These are phyloP conservation scores for Yarrowia sp. DNA, from an alignment of 805 yeast species.

Conservation along the genomic window DNA sequence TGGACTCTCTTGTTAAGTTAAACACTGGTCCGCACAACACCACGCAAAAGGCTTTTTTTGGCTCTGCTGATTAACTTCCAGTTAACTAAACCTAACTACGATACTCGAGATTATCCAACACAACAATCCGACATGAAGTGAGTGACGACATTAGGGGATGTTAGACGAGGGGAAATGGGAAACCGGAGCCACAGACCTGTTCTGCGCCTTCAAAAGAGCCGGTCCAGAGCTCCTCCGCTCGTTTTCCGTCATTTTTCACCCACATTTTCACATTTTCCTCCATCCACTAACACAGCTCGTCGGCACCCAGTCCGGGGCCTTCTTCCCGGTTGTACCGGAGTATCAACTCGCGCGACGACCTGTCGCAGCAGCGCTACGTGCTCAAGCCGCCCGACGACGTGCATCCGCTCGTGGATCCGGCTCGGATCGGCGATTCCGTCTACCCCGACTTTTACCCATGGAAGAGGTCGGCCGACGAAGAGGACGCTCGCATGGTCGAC, in stretches of 20 bases:
- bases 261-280: too few relatives aligned
- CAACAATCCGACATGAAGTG: conserved; percentile 26
- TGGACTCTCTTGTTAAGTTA: too few relatives aligned
- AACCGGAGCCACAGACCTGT: background rate
- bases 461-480: conserved; percentile 60
- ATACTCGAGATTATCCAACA: conserved; percentile 7
- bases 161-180: too few relatives aligned
- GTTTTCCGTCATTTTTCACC: too few relatives aligned
- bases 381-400: conserved; percentile 50
- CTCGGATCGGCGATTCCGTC: conserved; percentile 39
- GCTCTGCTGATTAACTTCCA: conserved; percentile 31
- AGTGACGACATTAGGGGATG: background rate
- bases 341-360: conserved; percentile 43
- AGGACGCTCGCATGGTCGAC: conserved; percentile 60
- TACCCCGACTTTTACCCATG: conserved; percentile 81
- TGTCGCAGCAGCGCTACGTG: conserved; percentile 48
- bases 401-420: conserved; percentile 47
- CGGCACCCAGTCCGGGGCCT: conserved; percentile 38
- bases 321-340: conserved; percentile 32
- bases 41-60: background rate
- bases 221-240: too few relatives aligned
- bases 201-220: background rate
- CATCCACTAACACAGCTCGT: conserved; percentile 27
- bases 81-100: conserved; percentile 28
- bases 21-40: too few relatives aligned